Base-by-base conservation (phyloP, 2,329 filamentous ascomycete genomes). In the Kalaharituber pfeilii region DNA sequence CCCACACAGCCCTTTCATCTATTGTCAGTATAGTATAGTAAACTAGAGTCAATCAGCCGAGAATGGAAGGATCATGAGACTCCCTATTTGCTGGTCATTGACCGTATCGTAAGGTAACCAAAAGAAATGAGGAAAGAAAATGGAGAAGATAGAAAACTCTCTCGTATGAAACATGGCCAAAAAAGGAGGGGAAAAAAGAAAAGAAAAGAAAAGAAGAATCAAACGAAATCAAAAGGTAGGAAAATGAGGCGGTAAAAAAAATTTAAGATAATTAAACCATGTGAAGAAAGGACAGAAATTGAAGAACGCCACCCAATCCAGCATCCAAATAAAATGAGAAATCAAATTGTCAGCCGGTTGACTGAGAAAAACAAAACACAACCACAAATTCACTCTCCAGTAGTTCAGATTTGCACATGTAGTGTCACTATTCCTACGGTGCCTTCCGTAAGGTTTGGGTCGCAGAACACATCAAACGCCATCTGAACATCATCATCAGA, bases 401-500 rank as follows among this genome's bases (percentile, higher is more conserved):
- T 13, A 9, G 30, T n/a, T 25, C 20, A 22, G 18, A 9, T 44
- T n/a, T 39, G 29, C 20, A 42, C 50, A 15, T 59, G 56, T 49
- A 60, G 52, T 36, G 58, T 60, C 25, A 60, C 58, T 30, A 57
- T 50, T 26, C 56, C 54, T 27, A 56, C 56, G 18, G 57, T 50
- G 29, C 51, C 50, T 11, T 57, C 57, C 24, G 53, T 53, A 47
- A 53, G 49, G 20, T 57, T 57, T 49, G 54, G 52, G 30, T 60
- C 59, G 36, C 57, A 54, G 18, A 50, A 55, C 25, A 56, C 58
- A 50, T 64, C 62, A 51, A 98, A 94, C 3, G 91, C 91, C 62
- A 91, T 87, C 64, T 93, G 86, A 44, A 98, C 91, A 62, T 95
- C 91, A 64, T 98, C 91, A 64, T 98, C 91, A 57, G 84, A 89